These are phyloP conservation scores for Magnusiomyces tetraspermus DNA, from an alignment of 1,139 yeast species.

Conservation along the genomic window DNA sequence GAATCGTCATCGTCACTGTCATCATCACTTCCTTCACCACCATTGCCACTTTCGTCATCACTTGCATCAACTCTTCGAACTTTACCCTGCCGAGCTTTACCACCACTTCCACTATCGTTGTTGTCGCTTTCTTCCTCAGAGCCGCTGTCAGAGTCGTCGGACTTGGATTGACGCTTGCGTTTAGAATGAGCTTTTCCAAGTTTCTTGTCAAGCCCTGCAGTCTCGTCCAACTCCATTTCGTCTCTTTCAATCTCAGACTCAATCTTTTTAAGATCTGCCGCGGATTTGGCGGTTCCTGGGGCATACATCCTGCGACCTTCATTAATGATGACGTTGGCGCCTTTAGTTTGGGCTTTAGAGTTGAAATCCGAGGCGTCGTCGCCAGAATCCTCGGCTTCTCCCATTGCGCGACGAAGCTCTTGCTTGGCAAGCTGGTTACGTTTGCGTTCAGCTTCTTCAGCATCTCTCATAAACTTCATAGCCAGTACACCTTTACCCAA, in stretches of 20 bases:
- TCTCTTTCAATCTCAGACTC: conserved; percentile 33
- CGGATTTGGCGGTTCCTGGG: conserved; percentile 49
- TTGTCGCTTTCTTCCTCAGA: conserved; percentile 5
- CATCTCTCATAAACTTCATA: conserved; percentile 59
- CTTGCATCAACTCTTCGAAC: not conserved
- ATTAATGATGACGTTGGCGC: conserved; percentile 37
- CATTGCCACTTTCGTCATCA: conserved; percentile 9
- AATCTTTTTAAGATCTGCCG: conserved; percentile 38
- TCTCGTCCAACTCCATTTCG: conserved; percentile 50
- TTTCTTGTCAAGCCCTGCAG: conserved; percentile 36
- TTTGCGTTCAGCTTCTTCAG: conserved; percentile 19
- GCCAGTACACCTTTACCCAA: conserved; percentile 81
- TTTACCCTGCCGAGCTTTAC: not conserved
- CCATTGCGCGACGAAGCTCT: conserved; percentile 24
- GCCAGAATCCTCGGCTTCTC: conserved; percentile 29
- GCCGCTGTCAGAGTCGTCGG: conserved; percentile 14
- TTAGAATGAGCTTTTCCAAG: conserved; percentile 10
- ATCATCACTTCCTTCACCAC: conserved; percentile 19
- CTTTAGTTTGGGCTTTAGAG: conserved; percentile 38
- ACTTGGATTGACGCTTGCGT: conserved; percentile 11
- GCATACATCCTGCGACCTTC: conserved; percentile 77
- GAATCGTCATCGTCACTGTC: conserved; percentile 31
- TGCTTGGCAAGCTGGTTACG: conserved; percentile 16
- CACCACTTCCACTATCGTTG: not conserved
- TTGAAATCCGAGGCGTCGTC: conserved; percentile 33